Conservation (phyloP, 169 alveolate genomes). For the Eimeria maxima region DNA sequence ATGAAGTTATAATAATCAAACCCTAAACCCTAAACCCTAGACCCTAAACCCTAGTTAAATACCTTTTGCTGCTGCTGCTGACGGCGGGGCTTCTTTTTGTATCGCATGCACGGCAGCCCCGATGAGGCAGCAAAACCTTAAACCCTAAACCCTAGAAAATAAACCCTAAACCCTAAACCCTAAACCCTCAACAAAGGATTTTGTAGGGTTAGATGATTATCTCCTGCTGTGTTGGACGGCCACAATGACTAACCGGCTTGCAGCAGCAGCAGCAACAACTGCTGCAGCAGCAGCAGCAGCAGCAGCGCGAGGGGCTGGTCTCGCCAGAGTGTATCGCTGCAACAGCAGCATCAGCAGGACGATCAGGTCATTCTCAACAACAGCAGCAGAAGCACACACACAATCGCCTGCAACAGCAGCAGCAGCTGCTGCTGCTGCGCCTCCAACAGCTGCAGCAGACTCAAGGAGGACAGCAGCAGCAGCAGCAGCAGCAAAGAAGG, state of each 20-base stretch:
- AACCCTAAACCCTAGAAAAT: neutral
- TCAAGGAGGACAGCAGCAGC: too few relatives aligned
- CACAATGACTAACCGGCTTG: neutral
- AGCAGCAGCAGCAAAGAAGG: too few relatives aligned
- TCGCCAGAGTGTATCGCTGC: neutral
- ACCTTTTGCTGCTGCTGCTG: too few relatives aligned
- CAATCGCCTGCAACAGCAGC: neutral
- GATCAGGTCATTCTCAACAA: neutral
- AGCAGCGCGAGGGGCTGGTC: slow-evolving; percentile 28
- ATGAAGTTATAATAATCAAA: too few relatives aligned
- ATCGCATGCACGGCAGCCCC: too few relatives aligned
- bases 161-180: too few relatives aligned
- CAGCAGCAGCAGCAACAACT: slow-evolving; percentile 32
- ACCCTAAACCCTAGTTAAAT: slow-evolving; percentile 34
- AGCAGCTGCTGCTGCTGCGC: slow-evolving; percentile 4
- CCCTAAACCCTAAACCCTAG: slow-evolving; percentile 1
- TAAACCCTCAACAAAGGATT: neutral
- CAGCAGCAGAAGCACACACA: neutral
- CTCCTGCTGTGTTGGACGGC: neutral
- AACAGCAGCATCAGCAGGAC: neutral
- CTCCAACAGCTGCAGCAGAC: neutral
- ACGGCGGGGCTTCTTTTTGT: too few relatives aligned
- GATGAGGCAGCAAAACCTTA: neutral
- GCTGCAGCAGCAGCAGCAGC: neutral
- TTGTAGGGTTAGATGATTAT: too few relatives aligned